These are phyloP conservation scores for Mucor sp. DNA, from an alignment of 371 early-diverging fungal genomes.

Conservation along the genomic window DNA sequence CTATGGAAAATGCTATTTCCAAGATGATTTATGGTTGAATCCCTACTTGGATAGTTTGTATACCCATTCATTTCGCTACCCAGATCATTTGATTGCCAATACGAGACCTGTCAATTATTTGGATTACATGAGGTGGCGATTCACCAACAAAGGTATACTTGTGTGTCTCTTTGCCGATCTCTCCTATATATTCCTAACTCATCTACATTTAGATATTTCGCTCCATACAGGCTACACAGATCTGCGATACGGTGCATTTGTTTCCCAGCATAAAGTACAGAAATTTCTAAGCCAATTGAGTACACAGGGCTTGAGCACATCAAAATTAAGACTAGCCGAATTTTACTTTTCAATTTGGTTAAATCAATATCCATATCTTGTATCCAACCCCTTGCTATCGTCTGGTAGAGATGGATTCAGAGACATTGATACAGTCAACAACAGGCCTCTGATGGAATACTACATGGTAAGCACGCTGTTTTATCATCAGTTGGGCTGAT, in stretches of 20 bases:
- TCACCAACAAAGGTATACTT: constrained; percentile 20
- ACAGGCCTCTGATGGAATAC: constrained; percentile 8
- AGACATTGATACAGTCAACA: constrained; percentile 8
- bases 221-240: constrained; percentile 66
- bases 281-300: constrained; percentile 51
- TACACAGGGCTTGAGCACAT: constrained; percentile 28
- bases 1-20: constrained; percentile 61
- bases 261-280: constrained; percentile 50
- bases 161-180: too few relatives aligned
- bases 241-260: constrained; percentile 62
- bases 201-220: constrained; percentile 32
- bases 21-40: constrained; percentile 67
- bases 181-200: too few relatives aligned
- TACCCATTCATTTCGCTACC: constrained; percentile 54
- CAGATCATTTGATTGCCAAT: constrained; percentile 56
- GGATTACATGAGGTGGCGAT: constrained; percentile 61
- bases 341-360: constrained; percentile 62
- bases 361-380: constrained; percentile 63
- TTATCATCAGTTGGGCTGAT: not conserved
- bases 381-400: constrained; percentile 52
- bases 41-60: constrained; percentile 62
- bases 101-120: constrained; percentile 53
- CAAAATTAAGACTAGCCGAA: constrained; percentile 44
- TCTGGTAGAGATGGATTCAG: constrained; percentile 13
- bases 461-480: constrained; percentile 27